A percentile compares a stretch with the other conserved stretches of the same genome.
These are phyloP conservation scores for Neofusicoccum cordaticola DNA, from an alignment of 2,329 filamentous ascomycete species.

Conservation along the genomic window DNA sequence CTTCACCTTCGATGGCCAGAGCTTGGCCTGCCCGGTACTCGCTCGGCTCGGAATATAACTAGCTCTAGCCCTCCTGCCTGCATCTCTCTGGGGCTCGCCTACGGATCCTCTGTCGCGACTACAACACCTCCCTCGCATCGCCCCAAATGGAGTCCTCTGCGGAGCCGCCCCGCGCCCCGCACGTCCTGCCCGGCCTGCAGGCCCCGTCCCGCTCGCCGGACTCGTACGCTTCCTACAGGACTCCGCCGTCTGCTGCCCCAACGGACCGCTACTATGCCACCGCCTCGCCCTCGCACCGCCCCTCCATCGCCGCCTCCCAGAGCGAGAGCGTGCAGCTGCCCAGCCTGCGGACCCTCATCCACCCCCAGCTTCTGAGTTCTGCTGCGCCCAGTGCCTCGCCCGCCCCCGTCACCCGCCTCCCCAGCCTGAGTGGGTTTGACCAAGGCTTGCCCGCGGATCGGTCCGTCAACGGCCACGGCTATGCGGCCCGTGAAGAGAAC, in stretches of 20 bases:
- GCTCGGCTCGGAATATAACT: slow-evolving; percentile 18
- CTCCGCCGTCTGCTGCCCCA: background rate
- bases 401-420: slow-evolving; percentile 7
- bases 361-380: slow-evolving; percentile 36
- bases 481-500: slow-evolving; percentile 35
- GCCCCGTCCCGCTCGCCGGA: slow-evolving; percentile 6
- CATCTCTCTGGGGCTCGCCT: background rate
- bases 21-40: slow-evolving; percentile 15
- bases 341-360: slow-evolving; percentile 36
- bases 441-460: slow-evolving; percentile 24
- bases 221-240: slow-evolving; percentile 3
- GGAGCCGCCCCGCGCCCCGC: background rate
- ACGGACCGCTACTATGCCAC: slow-evolving; percentile 21
- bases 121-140: background rate
- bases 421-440: slow-evolving; percentile 24
- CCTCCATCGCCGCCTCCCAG: slow-evolving; percentile 1
- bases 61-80: slow-evolving; percentile 11
- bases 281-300: slow-evolving; percentile 25
- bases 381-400: slow-evolving; percentile 24
- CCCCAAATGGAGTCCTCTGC: background rate
- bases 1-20: slow-evolving; percentile 14
- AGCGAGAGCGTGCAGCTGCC: slow-evolving; percentile 28
- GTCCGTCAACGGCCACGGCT: slow-evolving; percentile 31
- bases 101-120: background rate
- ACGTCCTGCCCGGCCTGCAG: background rate